phyloP scores from a whole-genome alignment of 257 asterid genomes.

The Solanum paucissectum region DNA sequence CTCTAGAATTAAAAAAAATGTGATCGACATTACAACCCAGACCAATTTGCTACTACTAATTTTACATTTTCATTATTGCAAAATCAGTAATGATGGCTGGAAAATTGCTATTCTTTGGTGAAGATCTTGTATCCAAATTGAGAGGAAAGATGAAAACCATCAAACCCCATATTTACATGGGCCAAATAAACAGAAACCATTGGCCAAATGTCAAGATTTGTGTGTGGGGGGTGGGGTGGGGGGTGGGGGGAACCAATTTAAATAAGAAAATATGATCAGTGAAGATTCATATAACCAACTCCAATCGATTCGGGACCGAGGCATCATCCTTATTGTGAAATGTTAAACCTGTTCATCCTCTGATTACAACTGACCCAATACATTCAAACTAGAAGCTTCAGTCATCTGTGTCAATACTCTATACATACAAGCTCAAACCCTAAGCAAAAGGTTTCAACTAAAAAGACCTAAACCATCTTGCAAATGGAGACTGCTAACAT shows the following conservation, averaged over 20 bases:
- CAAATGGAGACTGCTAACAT: neutral
- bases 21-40: neutral
- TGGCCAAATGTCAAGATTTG: neutral
- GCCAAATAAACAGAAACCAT: neutral
- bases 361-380: neutral
- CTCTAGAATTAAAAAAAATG: neutral
- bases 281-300: neutral
- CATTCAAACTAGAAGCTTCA: neutral
- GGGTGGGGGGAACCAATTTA: neutral
- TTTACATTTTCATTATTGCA: neutral
- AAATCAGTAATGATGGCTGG: neutral
- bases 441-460: neutral
- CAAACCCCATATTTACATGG: neutral
- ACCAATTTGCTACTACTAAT: neutral
- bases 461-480: neutral
- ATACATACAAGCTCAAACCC: neutral
- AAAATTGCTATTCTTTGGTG: neutral
- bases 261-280: neutral
- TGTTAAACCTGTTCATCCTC: neutral
- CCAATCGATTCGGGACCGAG: neutral
- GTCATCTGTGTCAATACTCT: neutral
- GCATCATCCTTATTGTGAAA: neutral
- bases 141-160: neutral
- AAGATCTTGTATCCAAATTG: neutral
- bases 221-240: too few species aligned